Base-by-base conservation (phyloP, 139 green algal genomes). In the Chlamydomonas schloesseri region DNA sequence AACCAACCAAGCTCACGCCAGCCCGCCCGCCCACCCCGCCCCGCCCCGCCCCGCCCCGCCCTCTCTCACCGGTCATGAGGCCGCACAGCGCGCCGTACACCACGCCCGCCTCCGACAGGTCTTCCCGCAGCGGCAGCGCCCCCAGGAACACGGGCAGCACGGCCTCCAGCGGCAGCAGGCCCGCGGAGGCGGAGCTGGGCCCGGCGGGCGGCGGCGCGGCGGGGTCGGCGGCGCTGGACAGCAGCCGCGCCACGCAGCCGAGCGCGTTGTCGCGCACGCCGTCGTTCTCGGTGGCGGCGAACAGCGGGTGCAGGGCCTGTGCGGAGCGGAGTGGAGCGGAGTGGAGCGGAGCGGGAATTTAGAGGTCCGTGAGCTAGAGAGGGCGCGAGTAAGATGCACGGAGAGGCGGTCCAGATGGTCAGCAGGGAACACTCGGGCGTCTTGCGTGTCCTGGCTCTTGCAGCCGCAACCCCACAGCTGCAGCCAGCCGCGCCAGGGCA, bases 221-320 rank as follows among this genome's bases (percentile, higher is more conserved):
- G 62, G 20, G 11, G 58, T 62, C 85, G 9, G 72, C 68, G 31
- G 85, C 64, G 1, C 83, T 74, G 29, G 86, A 29, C 29, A 96
- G 69, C 70, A 97, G 91, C 4, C 95, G 88, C 0, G 81, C 93
- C 13, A 97, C 93, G 57, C 93, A 94, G 37, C 93, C 93, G 3
- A 85, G 86, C 26, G 93, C 95, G 78, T 97, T 97, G 91, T 97
- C 95, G 3, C 91, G 91, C 28, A 91, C 90, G 24, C 90, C 93
- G 1, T 78, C 69, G 15, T 91, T 85, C 81, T 89, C 89, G 37
- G 82, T 72, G 60, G 67, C n/a, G 2, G 47, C 62, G 65, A 97
- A 97, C 58, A 97, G 86, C 37, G 91, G 92, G 76, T 95, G 92
- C 31, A 97, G 87, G 21, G 88, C 92, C 81, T 92, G 72, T n/a